Evolutionary conservation across 352 stramenopile genomes (phyloP).

Genomic region (Phytopythium cucurbitacearum): DNA sequence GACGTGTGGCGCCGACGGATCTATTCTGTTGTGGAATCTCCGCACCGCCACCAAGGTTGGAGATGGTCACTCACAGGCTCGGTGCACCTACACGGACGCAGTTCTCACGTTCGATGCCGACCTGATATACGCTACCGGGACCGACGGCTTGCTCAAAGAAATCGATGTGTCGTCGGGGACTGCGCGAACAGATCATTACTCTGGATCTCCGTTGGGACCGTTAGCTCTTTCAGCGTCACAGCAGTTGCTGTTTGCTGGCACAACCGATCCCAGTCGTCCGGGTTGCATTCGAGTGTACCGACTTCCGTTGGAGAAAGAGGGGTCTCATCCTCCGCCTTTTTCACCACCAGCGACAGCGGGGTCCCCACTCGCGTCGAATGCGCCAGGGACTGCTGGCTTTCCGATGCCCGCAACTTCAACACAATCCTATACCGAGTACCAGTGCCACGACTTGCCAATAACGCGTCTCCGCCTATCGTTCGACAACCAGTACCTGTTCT

Average conservation of each 20-base stretch:
- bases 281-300: slow-evolving; percentile 73
- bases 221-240: slow-evolving; percentile 82
- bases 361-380: not conserved
- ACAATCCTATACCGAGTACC: slow-evolving; percentile 53
- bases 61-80: slow-evolving; percentile 72
- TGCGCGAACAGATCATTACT: slow-evolving; percentile 52
- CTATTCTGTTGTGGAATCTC: slow-evolving; percentile 76
- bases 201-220: slow-evolving; percentile 53
- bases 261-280: slow-evolving; percentile 60
- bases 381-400: slow-evolving; percentile 3
- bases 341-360: slow-evolving; percentile 7
- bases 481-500: slow-evolving; percentile 92
- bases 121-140: slow-evolving; percentile 88
- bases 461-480: slow-evolving; percentile 70
- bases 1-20: slow-evolving; percentile 70
- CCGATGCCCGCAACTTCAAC: not conserved
- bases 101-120: slow-evolving; percentile 56
- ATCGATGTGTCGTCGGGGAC: slow-evolving; percentile 76
- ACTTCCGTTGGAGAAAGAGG: slow-evolving; percentile 61
- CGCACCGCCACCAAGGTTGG: slow-evolving; percentile 68
- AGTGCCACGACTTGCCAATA: slow-evolving; percentile 78
- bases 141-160: slow-evolving; percentile 86
- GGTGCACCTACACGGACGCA: slow-evolving; percentile 69
- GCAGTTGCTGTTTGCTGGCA: slow-evolving; percentile 88
- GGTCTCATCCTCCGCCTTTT: slow-evolving; percentile 1